Evolutionary conservation across 805 yeast genomes (phyloP).

Genomic region (Saccharomycopsis sp.): DNA sequence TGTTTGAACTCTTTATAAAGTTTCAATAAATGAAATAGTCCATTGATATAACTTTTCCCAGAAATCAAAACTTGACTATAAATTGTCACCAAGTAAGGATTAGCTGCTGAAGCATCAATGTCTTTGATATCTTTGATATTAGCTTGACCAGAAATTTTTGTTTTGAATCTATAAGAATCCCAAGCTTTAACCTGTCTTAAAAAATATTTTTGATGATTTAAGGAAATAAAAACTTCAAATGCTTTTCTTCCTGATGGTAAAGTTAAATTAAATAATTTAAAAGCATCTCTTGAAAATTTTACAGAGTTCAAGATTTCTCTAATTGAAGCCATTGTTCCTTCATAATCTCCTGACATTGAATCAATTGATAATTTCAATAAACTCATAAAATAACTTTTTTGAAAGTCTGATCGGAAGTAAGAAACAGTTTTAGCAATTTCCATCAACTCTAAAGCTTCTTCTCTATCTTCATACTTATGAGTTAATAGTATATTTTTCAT

Average conservation of each 20-base stretch:
- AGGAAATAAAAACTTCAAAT: constrained; percentile 53
- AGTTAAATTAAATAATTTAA: constrained; percentile 56
- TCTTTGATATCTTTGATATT: constrained; percentile 29
- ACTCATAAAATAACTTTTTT: constrained; percentile 47
- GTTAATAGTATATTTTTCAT: constrained; percentile 67
- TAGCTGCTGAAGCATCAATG: constrained; percentile 22
- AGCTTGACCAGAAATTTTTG: constrained; percentile 68
- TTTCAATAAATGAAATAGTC: constrained; percentile 66
- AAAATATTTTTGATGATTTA: constrained; percentile 83
- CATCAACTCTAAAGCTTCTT: constrained; percentile 58
- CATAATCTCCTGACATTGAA: constrained; percentile 38
- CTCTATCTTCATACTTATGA: constrained; percentile 46
- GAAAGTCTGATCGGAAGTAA: constrained; percentile 62
- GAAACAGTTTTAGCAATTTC: constrained; percentile 69
- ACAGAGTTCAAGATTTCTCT: constrained; percentile 54
- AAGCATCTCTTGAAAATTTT: constrained; percentile 65
- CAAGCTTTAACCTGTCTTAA: constrained; percentile 83
- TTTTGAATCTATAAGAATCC: constrained; percentile 52
- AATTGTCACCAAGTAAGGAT: constrained; percentile 63
- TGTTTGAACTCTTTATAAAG: constrained; percentile 55
- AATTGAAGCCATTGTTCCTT: constrained; percentile 43
- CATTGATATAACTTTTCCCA: constrained; percentile 73
- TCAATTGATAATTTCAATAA: constrained; percentile 60
- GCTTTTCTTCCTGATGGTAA: constrained; percentile 53
- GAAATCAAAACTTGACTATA: constrained; percentile 76